Conservation (phyloP, 352 stramenopile genomes). For the Pseudoperonospora humuli region DNA sequence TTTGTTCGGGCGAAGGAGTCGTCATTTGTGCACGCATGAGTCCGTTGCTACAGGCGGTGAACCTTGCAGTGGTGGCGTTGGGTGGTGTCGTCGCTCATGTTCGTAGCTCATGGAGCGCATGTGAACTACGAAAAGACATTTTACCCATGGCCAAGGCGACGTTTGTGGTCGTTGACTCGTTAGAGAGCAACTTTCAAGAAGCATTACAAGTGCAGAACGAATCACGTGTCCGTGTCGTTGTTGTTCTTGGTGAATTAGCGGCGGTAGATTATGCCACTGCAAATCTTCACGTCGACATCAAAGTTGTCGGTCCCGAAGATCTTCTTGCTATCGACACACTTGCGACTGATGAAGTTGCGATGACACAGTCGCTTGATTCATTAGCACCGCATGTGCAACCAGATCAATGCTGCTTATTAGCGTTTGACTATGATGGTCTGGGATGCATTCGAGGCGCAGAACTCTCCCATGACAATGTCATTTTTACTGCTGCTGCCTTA, state of each 20-base stretch:
- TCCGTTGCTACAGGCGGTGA: conserved; percentile 43
- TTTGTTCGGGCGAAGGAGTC: conserved; percentile 47
- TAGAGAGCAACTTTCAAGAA: conserved; percentile 41
- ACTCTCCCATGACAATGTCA: conserved; percentile 78
- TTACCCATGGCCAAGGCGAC: conserved; percentile 43
- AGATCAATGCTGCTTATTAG: conserved; percentile 41
- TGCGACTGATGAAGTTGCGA: conserved; percentile 6
- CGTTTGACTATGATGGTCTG: conserved; percentile 54
- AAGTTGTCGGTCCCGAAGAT: conserved; percentile 42
- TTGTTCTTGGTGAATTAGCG: conserved; percentile 28
- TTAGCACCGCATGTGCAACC: conserved; percentile 26
- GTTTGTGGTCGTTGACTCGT: conserved; percentile 50
- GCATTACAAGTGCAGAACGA: conserved; percentile 18
- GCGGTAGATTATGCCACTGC: conserved; percentile 13
- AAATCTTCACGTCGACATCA: conserved; percentile 26
- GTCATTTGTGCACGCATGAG: conserved; percentile 41
- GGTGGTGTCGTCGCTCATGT: conserved; percentile 58
- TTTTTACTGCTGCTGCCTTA: conserved; percentile 68
- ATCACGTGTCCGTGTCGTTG: conserved; percentile 30
- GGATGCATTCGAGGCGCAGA: conserved; percentile 42
- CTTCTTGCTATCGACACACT: conserved; percentile 24
- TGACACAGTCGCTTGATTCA: conserved; percentile 23
- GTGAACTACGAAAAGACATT: conserved; percentile 46
- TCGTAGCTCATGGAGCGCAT: conserved; percentile 37
- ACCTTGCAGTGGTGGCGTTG: conserved; percentile 46